Conservation (phyloP, 345 rosid genomes). For the Aquilaria yunnanensis region DNA sequence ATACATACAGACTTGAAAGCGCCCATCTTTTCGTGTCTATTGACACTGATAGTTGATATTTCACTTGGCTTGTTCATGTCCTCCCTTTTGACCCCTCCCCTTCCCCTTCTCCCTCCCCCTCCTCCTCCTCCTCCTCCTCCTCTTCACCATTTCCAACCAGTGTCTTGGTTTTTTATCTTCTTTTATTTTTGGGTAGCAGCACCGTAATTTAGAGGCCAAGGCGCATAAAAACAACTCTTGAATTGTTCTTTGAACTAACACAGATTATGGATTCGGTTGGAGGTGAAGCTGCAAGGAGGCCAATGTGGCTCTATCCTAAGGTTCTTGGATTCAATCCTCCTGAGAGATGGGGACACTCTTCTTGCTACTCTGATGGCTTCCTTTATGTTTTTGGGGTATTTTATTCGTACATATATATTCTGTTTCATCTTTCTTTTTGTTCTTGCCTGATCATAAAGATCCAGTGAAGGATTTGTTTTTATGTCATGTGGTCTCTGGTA, state of each 20-base stretch:
- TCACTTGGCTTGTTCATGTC: conserved; percentile 46
- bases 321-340: conserved; percentile 52
- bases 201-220: background rate
- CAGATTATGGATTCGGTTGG: conserved; percentile 38
- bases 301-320: conserved; percentile 74
- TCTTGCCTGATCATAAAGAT: background rate
- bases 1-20: conserved; percentile 69
- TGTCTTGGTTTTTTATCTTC: background rate
- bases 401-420: background rate
- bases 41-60: conserved; percentile 70
- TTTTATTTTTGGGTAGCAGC: background rate
- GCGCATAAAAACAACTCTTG: background rate
- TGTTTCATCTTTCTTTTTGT: background rate
- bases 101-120: conserved; percentile 3
- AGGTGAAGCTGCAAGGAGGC: conserved; percentile 35
- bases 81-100: conserved; percentile 29
- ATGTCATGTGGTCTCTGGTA: too few species aligned
- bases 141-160: conserved; percentile 25
- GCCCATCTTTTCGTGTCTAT: conserved; percentile 81
- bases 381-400: conserved; percentile 70
- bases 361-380: conserved; percentile 54
- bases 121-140: conserved; percentile 5
- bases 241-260: too few species aligned
- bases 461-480: too few species aligned
- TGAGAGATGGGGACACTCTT: conserved; percentile 83